Evolutionary conservation across 306 rosid genomes (phyloP).

Genomic region (Glycine soja): DNA sequence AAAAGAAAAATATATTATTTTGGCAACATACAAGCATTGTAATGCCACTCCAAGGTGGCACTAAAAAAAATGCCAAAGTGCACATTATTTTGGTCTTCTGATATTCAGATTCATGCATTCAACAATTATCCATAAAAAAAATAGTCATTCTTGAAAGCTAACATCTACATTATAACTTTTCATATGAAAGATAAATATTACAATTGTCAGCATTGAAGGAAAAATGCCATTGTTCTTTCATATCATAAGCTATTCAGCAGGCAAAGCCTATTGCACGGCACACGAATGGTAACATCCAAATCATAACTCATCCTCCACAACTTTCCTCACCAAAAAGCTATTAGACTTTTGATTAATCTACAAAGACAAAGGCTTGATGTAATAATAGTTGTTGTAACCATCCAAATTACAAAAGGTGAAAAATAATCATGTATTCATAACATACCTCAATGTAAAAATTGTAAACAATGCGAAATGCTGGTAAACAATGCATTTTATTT

Average conservation of each 20-base stretch:
- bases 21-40: no score
- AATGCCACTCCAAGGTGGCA: no score
- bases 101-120: conserved; percentile 32
- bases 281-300: conserved; percentile 22
- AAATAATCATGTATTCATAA: conserved; percentile 21
- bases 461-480: conserved; percentile 29
- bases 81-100: neutral
- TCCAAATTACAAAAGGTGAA: conserved; percentile 25
- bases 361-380: conserved; percentile 33
- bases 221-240: neutral
- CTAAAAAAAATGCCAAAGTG: no score
- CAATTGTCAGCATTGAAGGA: conserved; percentile 19
- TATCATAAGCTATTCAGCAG: neutral
- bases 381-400: conserved; percentile 11
- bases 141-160: conserved; percentile 12
- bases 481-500: conserved; percentile 56
- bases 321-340: conserved; percentile 17
- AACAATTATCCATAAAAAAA: neutral
- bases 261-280: conserved; percentile 9
- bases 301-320: neutral
- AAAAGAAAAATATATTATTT: no score
- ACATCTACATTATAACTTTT: conserved; percentile 16
- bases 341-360: conserved; percentile 41
- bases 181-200: conserved; percentile 28
- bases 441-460: conserved; percentile 50